Base-by-base conservation (phyloP, 202 grass and related monocot genomes). In the Sporobolus alterniflorus region DNA sequence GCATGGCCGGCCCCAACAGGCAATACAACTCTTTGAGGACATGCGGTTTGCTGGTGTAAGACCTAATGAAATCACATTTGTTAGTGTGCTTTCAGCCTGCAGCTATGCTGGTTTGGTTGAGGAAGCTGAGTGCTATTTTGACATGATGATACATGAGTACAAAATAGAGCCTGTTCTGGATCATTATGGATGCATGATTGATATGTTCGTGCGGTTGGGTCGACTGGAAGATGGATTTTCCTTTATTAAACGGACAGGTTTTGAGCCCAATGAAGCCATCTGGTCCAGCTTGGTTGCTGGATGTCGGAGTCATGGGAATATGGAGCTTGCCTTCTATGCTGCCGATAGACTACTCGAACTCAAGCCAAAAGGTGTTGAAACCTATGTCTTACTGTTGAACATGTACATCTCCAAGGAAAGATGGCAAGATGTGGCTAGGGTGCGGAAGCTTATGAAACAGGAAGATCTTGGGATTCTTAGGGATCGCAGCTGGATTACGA, bases 241-340 rank as follows among this genome's bases (percentile, higher is more conserved):
- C 43, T 97, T 90, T 52, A 83, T 97, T 13, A 73, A 84, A 48
- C 89, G 73, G 39, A 88, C 73, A 11, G 71, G 61, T 61, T 94
- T 92, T 26, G 56, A 90, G 59, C 89, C 87, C 1, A 97, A 86
- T 33, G 94, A 94, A 80, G 78, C 90, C 28, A 92, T 97, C 41
- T 97, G 94, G 94, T 97, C 91, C 17, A 97, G 92, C 70, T 84
- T 97, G 74, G 82, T 97, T 54, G 91, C 94, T 84, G 91, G 91
- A 56, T 97, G 89, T 60, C 87, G 91, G 76, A 94, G 89, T 34
- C 91, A 90, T 52, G 91, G 94, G 39, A 94, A 97, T 31, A 85
- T 86, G 86, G 87, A 89, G n/a, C 83, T 97, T 55, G 89, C 90
- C 67, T 97, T 94, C 82, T 94, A 90, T 54, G 89, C 94, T 24